Base-by-base conservation (phyloP, 306 rosid genomes). In the Senna siamea region DNA sequence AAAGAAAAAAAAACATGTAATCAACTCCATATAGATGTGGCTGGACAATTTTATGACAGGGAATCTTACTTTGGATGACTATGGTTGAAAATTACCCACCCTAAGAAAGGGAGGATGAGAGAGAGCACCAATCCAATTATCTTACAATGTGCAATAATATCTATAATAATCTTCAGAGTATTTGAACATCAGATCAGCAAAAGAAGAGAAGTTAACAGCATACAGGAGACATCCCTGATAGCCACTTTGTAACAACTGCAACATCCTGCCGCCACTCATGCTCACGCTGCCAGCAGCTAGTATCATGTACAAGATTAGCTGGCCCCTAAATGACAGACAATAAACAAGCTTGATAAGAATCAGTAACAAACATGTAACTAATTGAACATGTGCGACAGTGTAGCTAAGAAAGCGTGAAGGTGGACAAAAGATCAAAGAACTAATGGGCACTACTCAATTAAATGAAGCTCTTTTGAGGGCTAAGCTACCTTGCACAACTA, bases 231-330 rank as follows among this genome's bases (percentile, higher is more conserved):
- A 89, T 92, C 86, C 97, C 97, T 13, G 97, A 85, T 40, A 94
- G 81, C 99, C 99, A 94, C 85, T 94, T 94, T 14, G 99, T 94
- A 80, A 85, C 99, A 80, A 94, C 99, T 69, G 99, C 99, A 83
- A 94, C 92, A 85, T 94, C 99, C 85, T 94, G 99, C 75, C 91
- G 88, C 99, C 99, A 94, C 85, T 94, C 97, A 78, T 94, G 95
- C 80, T 94, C 99, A 60, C 75, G 96, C 57, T 77, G 89, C 99
- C 99, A 94, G 81, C 85, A 80, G 85, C 89, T 94, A 58, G 99
- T 74, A 84, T 94, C 99, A 64, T 80, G 95, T 44, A 94, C 96
- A 79, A 94, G 87, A 88, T 91, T 92, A 59, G 89, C 79, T 64
- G 95, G 82, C 47, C 99, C 99, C 99, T 94, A 75, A 60, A 81